These are phyloP conservation scores for Ophioceras dolichostomum DNA, from an alignment of 2,329 filamentous ascomycete genomes.

Conservation along the genomic window DNA sequence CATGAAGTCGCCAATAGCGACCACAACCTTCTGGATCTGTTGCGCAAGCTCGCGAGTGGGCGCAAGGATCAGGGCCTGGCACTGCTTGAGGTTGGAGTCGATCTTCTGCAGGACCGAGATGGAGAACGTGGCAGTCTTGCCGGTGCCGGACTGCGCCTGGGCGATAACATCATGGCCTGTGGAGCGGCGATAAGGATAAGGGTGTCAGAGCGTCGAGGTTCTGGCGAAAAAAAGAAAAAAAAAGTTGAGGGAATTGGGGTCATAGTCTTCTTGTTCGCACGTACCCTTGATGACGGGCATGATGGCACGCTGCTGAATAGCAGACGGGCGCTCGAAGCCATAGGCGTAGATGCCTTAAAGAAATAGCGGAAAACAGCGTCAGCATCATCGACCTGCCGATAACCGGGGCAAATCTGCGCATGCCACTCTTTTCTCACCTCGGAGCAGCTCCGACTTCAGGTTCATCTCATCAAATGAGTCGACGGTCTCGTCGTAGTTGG, in stretches of 20 bases:
- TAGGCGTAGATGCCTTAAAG: constrained; percentile 84
- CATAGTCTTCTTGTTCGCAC: too few relatives aligned
- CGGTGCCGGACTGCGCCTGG: constrained; percentile 93
- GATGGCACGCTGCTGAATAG: constrained; percentile 99
- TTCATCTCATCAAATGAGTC: constrained; percentile 99
- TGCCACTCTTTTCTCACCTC: constrained; percentile 58
- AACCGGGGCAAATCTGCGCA: too few relatives aligned
- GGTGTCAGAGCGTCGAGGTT: too few relatives aligned
- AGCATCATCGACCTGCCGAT: too few relatives aligned
- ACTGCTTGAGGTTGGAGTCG: constrained; percentile 84
- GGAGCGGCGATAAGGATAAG: too few relatives aligned
- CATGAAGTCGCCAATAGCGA: constrained; percentile 99
- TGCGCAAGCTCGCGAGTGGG: constrained; percentile 94
- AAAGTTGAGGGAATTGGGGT: too few relatives aligned
- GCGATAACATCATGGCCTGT: constrained; percentile 96
- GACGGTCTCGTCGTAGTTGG: constrained; percentile 99
- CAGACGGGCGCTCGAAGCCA: constrained; percentile 98
- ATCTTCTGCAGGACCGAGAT: constrained; percentile 95
- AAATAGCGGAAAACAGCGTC: not conserved
- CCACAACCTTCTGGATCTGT: constrained; percentile 96
- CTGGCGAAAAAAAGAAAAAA: too few relatives aligned
- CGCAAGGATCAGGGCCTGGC: constrained; percentile 88
- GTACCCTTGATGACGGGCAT: constrained; percentile 99
- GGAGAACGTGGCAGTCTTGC: constrained; percentile 93
- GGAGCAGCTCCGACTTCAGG: constrained; percentile 93